A percentile compares a stretch with the other conserved stretches of the same genome.
Conservation (phyloP, 2,329 filamentous ascomycete species). For the Chrysoporthe austroafricana region DNA sequence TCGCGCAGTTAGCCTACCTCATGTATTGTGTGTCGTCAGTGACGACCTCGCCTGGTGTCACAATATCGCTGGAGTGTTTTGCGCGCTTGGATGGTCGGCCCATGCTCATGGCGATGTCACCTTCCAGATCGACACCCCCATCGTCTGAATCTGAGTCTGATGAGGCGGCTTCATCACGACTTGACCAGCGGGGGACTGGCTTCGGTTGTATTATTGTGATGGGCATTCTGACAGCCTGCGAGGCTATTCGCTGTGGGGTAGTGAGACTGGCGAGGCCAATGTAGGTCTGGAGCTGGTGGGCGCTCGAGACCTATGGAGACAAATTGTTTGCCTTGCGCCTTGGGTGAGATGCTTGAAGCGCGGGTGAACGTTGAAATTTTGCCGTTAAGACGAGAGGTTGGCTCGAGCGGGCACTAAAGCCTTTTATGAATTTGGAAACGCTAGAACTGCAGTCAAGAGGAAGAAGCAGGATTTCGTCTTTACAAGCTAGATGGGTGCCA, state of each 20-base stretch:
- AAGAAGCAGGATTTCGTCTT: not conserved
- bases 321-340: not conserved
- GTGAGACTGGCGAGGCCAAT: not conserved
- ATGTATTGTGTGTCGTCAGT: constrained; percentile 97
- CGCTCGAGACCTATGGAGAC: not conserved
- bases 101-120: constrained; percentile 47
- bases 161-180: constrained; percentile 26
- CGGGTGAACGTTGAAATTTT: constrained; percentile 22
- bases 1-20: constrained; percentile 54
- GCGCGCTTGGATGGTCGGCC: constrained; percentile 44
- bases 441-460: not conserved
- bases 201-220: constrained; percentile 39
- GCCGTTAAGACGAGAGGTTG: not conserved
- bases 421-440: not conserved
- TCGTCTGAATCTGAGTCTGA: constrained; percentile 43
- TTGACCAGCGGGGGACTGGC: constrained; percentile 28
- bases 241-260: not conserved
- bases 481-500: not conserved
- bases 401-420: no score
- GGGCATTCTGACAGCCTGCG: constrained; percentile 33
- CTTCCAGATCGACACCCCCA: constrained; percentile 43
- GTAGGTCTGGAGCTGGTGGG: not conserved
- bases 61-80: constrained; percentile 55
- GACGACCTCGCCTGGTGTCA: constrained; percentile 87
- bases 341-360: not conserved